Percentiles rank a stretch among this genome's conserved stretches.
These are phyloP conservation scores for Dactylellina parvicollis DNA, from an alignment of 2,329 filamentous ascomycete genomes.

Conservation along the genomic window DNA sequence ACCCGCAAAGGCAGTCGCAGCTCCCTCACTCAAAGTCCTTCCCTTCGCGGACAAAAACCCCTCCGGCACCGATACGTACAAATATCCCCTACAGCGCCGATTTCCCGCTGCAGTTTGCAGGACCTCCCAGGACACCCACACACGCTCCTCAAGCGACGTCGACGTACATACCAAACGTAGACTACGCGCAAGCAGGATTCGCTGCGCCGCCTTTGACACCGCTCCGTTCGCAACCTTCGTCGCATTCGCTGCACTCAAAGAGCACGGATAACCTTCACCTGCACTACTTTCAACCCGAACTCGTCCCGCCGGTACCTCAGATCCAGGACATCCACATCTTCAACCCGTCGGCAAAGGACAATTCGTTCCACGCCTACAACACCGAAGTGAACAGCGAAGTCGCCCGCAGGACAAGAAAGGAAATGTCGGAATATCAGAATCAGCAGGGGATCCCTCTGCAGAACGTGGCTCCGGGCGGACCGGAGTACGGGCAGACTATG, in stretches of 20 bases:
- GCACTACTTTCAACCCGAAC: slow-evolving; percentile 37
- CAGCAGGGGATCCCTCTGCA: slow-evolving; percentile 49
- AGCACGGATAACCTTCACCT: slow-evolving; percentile 51
- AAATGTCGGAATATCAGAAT: slow-evolving; percentile 37
- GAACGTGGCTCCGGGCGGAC: slow-evolving; percentile 21
- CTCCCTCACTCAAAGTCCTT: slow-evolving; percentile 26
- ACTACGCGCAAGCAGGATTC: slow-evolving; percentile 52
- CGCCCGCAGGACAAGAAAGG: slow-evolving; percentile 38
- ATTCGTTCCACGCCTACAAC: slow-evolving; percentile 44
- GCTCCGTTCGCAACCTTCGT: slow-evolving; percentile 31
- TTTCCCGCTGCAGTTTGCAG: slow-evolving; percentile 41
- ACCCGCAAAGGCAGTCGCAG: slow-evolving; percentile 16
- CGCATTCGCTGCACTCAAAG: slow-evolving; percentile 40
- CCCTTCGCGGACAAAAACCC: slow-evolving; percentile 49
- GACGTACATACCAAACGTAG: slow-evolving; percentile 47
- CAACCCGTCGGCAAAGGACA: slow-evolving; percentile 46
- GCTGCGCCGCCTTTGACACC: slow-evolving; percentile 46
- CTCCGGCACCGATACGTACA: slow-evolving; percentile 46
- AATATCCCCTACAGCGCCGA: slow-evolving; percentile 46
- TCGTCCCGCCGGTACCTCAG: slow-evolving; percentile 45
- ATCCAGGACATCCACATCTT: slow-evolving; percentile 54
- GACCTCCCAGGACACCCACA: slow-evolving; percentile 49
- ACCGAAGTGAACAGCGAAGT: slow-evolving; percentile 48
- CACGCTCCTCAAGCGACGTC: slow-evolving; percentile 48
- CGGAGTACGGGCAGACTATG: slow-evolving; percentile 49